Evolutionary conservation across 1,284 basidiomycete genomes (phyloP).

Genomic region (Ganoderma boninense): DNA sequence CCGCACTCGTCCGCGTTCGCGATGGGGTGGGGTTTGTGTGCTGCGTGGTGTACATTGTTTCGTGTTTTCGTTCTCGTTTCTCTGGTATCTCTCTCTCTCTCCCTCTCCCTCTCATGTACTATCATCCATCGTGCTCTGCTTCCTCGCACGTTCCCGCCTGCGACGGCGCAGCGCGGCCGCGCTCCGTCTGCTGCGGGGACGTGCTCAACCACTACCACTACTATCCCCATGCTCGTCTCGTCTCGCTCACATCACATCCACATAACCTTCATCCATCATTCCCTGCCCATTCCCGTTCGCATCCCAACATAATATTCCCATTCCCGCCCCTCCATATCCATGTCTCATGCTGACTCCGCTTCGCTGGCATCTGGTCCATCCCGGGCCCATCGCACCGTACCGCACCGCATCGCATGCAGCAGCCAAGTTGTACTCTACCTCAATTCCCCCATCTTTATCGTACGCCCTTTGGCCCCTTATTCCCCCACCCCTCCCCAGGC

Average conservation of each 20-base stretch:
- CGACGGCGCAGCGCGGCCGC: conserved; percentile 5
- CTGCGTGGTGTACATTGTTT: conserved; percentile 5
- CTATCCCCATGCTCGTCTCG: conserved; percentile 6
- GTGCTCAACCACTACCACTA: neutral
- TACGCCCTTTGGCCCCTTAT: conserved; percentile 2
- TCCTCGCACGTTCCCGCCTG: neutral
- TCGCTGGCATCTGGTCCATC: conserved; percentile 4
- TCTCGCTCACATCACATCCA: neutral
- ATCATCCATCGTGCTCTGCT: conserved; percentile 21
- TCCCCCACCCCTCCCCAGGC: neutral
- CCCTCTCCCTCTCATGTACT: conserved; percentile 7
- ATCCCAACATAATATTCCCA: neutral
- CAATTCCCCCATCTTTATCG: conserved; percentile 11
- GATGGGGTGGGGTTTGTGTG: neutral
- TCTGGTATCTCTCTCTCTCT: neutral
- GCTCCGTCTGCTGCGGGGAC: neutral
- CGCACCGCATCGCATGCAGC: conserved; percentile 10
- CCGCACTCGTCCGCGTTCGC: neutral
- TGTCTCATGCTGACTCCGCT: neutral
- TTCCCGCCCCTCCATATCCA: neutral
- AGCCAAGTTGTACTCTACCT: conserved; percentile 21
- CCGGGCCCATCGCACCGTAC: too few species aligned
- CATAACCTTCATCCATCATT: conserved; percentile 1
- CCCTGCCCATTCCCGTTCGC: conserved; percentile 1
- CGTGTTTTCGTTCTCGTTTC: neutral